Percentiles rank a stretch among this genome's conserved stretches.
These are phyloP conservation scores for Chrysochromulina tobinii DNA, from an alignment of 78 protist genomes.

Conservation along the genomic window DNA sequence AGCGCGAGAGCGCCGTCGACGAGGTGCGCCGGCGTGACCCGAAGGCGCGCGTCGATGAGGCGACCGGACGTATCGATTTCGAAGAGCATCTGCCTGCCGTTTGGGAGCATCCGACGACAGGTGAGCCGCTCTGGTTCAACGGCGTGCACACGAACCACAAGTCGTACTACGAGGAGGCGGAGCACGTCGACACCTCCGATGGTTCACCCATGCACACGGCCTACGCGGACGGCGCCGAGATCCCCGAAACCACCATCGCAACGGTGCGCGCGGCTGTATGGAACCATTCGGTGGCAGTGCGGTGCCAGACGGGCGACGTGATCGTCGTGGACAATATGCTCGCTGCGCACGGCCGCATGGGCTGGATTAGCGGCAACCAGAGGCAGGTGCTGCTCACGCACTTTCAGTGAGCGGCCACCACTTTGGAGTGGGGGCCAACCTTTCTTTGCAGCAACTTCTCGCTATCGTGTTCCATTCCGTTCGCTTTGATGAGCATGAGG, in stretches of 20 bases:
- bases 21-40: neutral
- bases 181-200: neutral
- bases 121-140: neutral
- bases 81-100: neutral
- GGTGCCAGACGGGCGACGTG: neutral
- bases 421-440: too few species aligned
- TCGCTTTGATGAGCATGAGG: too few species aligned
- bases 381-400: neutral
- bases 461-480: too few species aligned
- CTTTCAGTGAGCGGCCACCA: neutral
- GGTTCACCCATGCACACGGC: neutral
- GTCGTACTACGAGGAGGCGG: neutral
- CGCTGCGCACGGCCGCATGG: neutral
- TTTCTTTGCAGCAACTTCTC: too few species aligned
- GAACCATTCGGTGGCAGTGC: neutral
- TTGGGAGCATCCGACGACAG: neutral
- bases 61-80: neutral
- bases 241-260: neutral
- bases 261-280: neutral
- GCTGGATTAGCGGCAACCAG: neutral
- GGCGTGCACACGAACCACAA: neutral
- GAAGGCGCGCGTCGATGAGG: neutral
- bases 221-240: neutral
- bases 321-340: neutral
- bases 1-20: neutral